These are phyloP conservation scores for Dichomitus squalens DNA, from an alignment of 1,284 basidiomycete species.

Conservation along the genomic window DNA sequence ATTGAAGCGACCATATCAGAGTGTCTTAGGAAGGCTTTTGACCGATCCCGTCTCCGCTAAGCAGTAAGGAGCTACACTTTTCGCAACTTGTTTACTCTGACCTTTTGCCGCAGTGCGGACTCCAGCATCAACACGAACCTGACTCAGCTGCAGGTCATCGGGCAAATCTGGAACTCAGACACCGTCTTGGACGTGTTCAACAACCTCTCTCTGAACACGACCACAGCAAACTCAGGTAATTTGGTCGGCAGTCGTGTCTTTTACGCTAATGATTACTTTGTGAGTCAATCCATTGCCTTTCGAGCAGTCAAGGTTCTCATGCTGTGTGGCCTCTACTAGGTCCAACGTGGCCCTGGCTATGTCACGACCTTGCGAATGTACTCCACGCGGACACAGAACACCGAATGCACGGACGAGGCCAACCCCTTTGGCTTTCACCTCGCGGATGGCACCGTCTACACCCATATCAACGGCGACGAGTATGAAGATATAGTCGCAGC, in stretches of 20 bases:
- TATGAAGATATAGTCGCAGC: conserved; percentile 70
- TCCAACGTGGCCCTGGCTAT: conserved; percentile 61
- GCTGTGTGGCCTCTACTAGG: conserved; percentile 33
- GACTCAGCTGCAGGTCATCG: conserved; percentile 53
- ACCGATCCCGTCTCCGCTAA: conserved; percentile 60
- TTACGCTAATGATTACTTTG: conserved; percentile 71
- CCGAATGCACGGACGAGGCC: conserved; percentile 66
- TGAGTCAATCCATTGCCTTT: conserved; percentile 25
- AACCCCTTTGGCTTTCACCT: conserved; percentile 74
- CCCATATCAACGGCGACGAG: conserved; percentile 63
- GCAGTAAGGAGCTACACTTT: conserved; percentile 45
- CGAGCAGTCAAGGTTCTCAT: neutral
- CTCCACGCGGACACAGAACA: conserved; percentile 61
- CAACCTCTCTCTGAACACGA: conserved; percentile 40
- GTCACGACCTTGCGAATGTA: conserved; percentile 70
- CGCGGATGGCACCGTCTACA: conserved; percentile 64
- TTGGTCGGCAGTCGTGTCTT: conserved; percentile 67
- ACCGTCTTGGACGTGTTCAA: conserved; percentile 45
- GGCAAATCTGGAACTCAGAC: conserved; percentile 50
- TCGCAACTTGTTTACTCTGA: neutral
- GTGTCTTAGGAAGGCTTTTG: conserved; percentile 62
- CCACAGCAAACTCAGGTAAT: conserved; percentile 58
- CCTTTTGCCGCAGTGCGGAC: conserved; percentile 44
- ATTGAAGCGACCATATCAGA: conserved; percentile 36
- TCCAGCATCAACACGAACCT: conserved; percentile 60